These are phyloP conservation scores for Aspergillus fumigatiaffinis DNA, from an alignment of 2,329 filamentous ascomycete species.

Conservation along the genomic window DNA sequence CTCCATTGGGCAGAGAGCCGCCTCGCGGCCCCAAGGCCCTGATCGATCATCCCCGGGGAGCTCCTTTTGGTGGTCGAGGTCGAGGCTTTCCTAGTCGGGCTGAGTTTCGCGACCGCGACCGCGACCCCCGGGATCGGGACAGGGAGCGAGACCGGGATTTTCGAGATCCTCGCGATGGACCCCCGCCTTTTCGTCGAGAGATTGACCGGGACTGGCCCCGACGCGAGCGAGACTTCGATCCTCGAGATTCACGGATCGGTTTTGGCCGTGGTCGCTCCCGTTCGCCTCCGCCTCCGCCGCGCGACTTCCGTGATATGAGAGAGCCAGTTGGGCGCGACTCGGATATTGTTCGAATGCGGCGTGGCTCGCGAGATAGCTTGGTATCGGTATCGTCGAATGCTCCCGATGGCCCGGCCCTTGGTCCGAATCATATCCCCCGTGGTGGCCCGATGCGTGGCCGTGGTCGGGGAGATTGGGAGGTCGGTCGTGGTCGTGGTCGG, in stretches of 20 bases:
- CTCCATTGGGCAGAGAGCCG: slow-evolving; percentile 60
- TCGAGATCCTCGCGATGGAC: slow-evolving; percentile 40
- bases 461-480: slow-evolving; percentile 41
- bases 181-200: slow-evolving; percentile 37
- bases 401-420: slow-evolving; percentile 34
- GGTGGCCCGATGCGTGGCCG: slow-evolving; percentile 39
- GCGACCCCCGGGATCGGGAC: slow-evolving; percentile 57
- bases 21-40: slow-evolving; percentile 79
- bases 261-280: slow-evolving; percentile 45
- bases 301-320: slow-evolving; percentile 39
- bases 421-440: slow-evolving; percentile 30
- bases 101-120: slow-evolving; percentile 49
- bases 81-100: slow-evolving; percentile 42
- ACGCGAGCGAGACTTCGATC: slow-evolving; percentile 46
- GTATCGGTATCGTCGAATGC: slow-evolving; percentile 33
- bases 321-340: slow-evolving; percentile 35
- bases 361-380: slow-evolving; percentile 43
- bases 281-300: slow-evolving; percentile 33
- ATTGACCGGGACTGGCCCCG: slow-evolving; percentile 44
- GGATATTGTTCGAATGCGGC: slow-evolving; percentile 38
- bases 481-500: slow-evolving; percentile 42
- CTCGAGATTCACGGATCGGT: slow-evolving; percentile 40
- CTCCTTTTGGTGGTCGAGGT: slow-evolving; percentile 34
- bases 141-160: slow-evolving; percentile 35
- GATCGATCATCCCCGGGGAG: slow-evolving; percentile 63